A percentile compares a stretch with the other conserved stretches of the same genome.
These are phyloP conservation scores for Talaromyces sp. DNA, from an alignment of 2,329 filamentous ascomycete species.

Conservation along the genomic window DNA sequence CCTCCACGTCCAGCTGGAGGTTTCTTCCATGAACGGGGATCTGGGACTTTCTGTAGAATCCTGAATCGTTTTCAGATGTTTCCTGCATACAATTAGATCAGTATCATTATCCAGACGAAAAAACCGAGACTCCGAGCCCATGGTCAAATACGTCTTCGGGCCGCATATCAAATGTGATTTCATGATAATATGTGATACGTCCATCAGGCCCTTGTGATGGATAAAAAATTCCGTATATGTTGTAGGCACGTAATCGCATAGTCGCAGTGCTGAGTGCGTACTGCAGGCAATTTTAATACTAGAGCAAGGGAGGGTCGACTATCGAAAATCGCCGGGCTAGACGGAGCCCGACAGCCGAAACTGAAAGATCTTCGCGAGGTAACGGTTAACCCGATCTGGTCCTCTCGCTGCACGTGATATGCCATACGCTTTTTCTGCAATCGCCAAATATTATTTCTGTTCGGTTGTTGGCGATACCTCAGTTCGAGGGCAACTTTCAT, in stretches of 20 bases:
- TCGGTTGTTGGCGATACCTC: not conserved
- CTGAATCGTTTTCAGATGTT: too few species aligned
- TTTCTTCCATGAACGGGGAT: too few species aligned
- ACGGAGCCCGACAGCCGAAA: not conserved
- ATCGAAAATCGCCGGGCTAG: not conserved
- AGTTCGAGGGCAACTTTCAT: too few species aligned
- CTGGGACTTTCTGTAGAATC: too few species aligned
- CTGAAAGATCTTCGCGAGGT: not conserved
- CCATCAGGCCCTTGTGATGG: not conserved
- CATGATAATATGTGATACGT: not conserved
- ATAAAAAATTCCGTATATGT: not conserved
- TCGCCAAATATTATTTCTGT: not conserved
- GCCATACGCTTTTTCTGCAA: not conserved
- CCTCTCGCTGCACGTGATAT: not conserved
- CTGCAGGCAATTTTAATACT: too few species aligned
- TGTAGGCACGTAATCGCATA: not conserved
- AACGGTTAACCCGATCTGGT: not conserved
- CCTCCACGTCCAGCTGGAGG: too few species aligned
- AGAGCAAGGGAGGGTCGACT: not conserved
- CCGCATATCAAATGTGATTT: not conserved
- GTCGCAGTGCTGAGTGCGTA: not conserved
- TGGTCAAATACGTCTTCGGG: not conserved
- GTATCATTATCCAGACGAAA: not conserved
- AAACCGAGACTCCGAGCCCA: not conserved
- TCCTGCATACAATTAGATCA: too few species aligned